Evolutionary conservation across 2,329 filamentous ascomycete genomes (phyloP).

Genomic region (Pseudogymnoascus sp.): DNA sequence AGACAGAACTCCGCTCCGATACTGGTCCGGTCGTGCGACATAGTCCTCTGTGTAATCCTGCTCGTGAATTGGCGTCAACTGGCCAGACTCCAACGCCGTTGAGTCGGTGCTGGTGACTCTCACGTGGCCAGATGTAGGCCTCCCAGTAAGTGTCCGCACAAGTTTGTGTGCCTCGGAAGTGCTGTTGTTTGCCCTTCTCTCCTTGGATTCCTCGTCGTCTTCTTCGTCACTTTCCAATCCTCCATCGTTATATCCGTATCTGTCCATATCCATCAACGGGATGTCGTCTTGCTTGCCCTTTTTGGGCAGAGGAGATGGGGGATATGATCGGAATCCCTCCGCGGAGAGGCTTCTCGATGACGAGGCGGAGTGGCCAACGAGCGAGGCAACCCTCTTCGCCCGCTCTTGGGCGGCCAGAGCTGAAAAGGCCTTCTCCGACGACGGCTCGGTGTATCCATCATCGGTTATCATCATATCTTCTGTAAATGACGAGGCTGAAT

Average conservation of each 20-base stretch:
- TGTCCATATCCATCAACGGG: constrained; percentile 24
- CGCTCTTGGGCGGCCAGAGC: constrained; percentile 26
- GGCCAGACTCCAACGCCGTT: constrained; percentile 33
- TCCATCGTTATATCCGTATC: constrained; percentile 21
- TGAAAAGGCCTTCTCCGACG: constrained; percentile 24
- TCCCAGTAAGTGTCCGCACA: constrained; percentile 33
- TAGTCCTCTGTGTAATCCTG: constrained; percentile 49
- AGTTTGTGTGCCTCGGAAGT: constrained; percentile 37
- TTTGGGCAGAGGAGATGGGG: not conserved
- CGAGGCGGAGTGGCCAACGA: constrained; percentile 26
- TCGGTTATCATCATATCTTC: constrained; percentile 8
- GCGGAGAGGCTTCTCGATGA: constrained; percentile 25
- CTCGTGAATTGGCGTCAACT: constrained; percentile 36
- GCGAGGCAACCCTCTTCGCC: constrained; percentile 24
- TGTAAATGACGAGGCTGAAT: constrained; percentile 13
- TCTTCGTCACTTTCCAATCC: constrained; percentile 22
- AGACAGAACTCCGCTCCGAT: constrained; percentile 65
- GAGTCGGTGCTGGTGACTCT: constrained; percentile 12
- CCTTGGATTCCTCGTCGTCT: constrained; percentile 10
- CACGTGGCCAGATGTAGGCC: constrained; percentile 18
- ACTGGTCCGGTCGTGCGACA: constrained; percentile 58
- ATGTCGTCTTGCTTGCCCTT: constrained; percentile 18
- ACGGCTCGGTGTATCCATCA: constrained; percentile 15
- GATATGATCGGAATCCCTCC: constrained; percentile 11
- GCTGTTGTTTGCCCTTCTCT: constrained; percentile 16